A percentile compares a stretch with the other conserved stretches of the same genome.
Conservation (phyloP, 2,329 filamentous ascomycete genomes). For the Teratosphaeriaceae sp. region DNA sequence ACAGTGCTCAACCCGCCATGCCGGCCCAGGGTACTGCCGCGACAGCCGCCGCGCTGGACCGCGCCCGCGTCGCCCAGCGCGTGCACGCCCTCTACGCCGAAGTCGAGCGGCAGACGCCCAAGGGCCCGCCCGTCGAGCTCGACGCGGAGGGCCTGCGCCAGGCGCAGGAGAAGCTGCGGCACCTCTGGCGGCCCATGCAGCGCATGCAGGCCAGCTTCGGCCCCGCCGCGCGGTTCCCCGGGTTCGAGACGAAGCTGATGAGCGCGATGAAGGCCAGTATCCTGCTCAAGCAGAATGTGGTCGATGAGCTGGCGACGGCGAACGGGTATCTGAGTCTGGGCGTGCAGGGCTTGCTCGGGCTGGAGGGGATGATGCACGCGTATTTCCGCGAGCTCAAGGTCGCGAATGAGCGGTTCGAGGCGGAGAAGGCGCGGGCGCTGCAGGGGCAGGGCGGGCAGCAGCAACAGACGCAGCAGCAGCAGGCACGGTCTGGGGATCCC, state of each 20-base stretch:
- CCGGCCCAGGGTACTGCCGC: not conserved
- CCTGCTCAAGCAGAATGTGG: conserved; percentile 22
- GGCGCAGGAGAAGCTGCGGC: conserved; percentile 18
- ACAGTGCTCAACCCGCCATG: too few species aligned
- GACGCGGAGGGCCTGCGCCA: conserved; percentile 15
- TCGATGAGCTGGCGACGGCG: conserved; percentile 18
- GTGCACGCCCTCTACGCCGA: conserved; percentile 15
- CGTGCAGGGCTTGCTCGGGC: conserved; percentile 18
- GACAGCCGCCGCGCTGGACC: not conserved
- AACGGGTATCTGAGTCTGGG: conserved; percentile 24
- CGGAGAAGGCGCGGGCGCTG: conserved; percentile 9
- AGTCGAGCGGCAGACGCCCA: conserved; percentile 15
- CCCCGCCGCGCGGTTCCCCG: conserved; percentile 13
- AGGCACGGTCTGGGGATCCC: too few species aligned
- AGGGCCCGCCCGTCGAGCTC: conserved; percentile 21
- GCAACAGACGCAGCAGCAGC: not conserved
- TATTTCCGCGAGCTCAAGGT: conserved; percentile 25
- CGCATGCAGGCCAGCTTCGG: conserved; percentile 18
- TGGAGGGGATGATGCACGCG: conserved; percentile 15
- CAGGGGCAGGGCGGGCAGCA: conserved; percentile 9
- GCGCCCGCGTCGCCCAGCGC: conserved; percentile 5
- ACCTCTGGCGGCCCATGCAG: conserved; percentile 20
- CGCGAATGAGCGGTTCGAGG: conserved; percentile 13
- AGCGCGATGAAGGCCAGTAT: conserved; percentile 21
- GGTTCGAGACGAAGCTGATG: conserved; percentile 19